Base-by-base conservation (phyloP, 2,329 filamentous ascomycete genomes). In the Plectosphaerella sp. region DNA sequence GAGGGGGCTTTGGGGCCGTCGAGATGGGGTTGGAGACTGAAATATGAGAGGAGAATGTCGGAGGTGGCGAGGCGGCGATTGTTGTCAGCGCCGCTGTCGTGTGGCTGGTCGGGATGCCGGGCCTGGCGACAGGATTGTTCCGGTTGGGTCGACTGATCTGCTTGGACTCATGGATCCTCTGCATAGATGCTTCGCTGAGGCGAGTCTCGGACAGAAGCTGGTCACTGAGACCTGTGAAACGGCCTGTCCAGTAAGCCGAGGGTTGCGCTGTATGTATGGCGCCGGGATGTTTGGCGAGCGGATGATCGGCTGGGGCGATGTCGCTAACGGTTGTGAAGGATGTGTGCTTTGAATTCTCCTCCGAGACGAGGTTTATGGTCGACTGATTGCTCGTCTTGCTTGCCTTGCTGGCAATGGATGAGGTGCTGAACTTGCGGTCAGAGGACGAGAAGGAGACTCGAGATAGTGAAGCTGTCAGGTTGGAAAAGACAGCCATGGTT, bases 191-290 rank as follows among this genome's bases (percentile, higher is more conserved):
- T 16, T 41, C 37, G 22, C 28, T 33, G 15, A 49, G 37, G 15
- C 36, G 24, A 3, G 47, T 24, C 16, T 41, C 22, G 14, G 47
- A 41, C 24, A 25, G 22, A 37, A 77, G 74, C n/a, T 72, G 74
- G 64, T 87, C 83, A 48, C 78, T 72, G 1, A 86, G 65, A 2
- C 79, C 68, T 48, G 75, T 68, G 61, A 86, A 85, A 39, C 84
- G 79, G 16, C 84, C 84, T 11, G 75, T 71, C 84, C 84, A 88
- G 64, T 84, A 87, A 3, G 71, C 64, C 2, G 75, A 72, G 6
- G 73, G 66, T 58, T 79, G 74, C 2, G 76, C 72, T 0, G 62
- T 67, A 48, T 63, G 62, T 14, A 83, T 64, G 3, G 66, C 62
- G 1, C 58, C 58, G 2, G 61, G 62, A 10, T 68, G 56, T 14